A percentile compares a stretch with the other conserved stretches of the same genome.
Evolutionary conservation across 176 grass and related monocot genomes (phyloP).

Genomic region (Musa troglodytarum): DNA sequence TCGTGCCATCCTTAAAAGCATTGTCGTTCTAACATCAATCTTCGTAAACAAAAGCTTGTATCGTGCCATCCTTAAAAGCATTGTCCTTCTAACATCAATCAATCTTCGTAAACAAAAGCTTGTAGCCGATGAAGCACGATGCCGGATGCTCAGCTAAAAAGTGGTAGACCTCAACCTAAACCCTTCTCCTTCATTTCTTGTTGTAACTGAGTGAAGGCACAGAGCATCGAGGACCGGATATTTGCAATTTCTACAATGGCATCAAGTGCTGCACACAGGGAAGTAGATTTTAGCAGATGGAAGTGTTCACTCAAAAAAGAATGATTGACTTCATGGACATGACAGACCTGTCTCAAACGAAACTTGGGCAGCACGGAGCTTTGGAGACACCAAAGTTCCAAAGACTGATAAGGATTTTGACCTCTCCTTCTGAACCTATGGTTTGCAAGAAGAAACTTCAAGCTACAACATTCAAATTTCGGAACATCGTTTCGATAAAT

Average conservation of each 20-base stretch:
- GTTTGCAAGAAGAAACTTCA: slow-evolving; percentile 6
- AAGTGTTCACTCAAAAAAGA: background rate
- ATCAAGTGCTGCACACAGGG: slow-evolving; percentile 54
- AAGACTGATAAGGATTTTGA: slow-evolving; percentile 73
- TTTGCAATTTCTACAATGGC: slow-evolving; percentile 55
- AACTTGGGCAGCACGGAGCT: slow-evolving; percentile 61
- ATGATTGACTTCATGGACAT: background rate
- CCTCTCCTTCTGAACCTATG: slow-evolving; percentile 57
- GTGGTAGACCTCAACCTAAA: background rate
- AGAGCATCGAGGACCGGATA: slow-evolving; percentile 40
- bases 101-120: no score
- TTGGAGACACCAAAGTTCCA: slow-evolving; percentile 68
- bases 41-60: no score
- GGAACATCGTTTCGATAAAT: background rate
- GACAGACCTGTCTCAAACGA: slow-evolving; percentile 80
- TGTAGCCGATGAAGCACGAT: background rate
- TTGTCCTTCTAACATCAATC: no score
- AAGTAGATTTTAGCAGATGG: background rate
- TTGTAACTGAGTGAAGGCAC: slow-evolving; percentile 32
- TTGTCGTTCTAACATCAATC: no score
- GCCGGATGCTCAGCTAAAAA: background rate
- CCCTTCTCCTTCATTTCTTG: slow-evolving; percentile 19
- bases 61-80: no score
- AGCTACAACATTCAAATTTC: background rate
- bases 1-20: no score